These are phyloP conservation scores for Lineolata rhizophorae DNA, from an alignment of 495 filamentous ascomycete genomes.

Conservation along the genomic window DNA sequence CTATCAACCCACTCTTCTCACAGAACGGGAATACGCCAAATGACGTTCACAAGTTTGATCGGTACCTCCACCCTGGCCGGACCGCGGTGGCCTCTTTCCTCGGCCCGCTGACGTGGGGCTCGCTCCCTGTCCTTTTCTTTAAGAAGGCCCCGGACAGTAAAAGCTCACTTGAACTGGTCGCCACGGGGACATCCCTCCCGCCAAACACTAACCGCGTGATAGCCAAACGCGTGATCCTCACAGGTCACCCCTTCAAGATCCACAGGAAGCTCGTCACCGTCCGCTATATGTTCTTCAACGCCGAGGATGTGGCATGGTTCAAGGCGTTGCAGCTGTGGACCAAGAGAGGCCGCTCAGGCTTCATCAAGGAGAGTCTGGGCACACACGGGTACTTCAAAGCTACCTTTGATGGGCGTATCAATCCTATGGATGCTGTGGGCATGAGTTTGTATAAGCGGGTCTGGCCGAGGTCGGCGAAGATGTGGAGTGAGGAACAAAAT, in stretches of 20 bases:
- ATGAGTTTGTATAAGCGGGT: slow-evolving; percentile 88
- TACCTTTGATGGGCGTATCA: slow-evolving; percentile 86
- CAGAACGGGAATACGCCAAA: slow-evolving; percentile 67
- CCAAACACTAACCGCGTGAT: slow-evolving; percentile 63
- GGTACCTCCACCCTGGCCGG: slow-evolving; percentile 75
- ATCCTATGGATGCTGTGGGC: slow-evolving; percentile 80
- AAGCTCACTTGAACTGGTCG: slow-evolving; percentile 40
- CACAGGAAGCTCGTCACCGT: slow-evolving; percentile 92
- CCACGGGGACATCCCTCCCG: slow-evolving; percentile 63
- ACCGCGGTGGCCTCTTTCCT: slow-evolving; percentile 82
- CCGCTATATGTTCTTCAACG: slow-evolving; percentile 98
- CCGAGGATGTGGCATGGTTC: slow-evolving; percentile 88
- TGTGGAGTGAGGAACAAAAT: slow-evolving; percentile 17
- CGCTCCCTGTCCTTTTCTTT: slow-evolving; percentile 75
- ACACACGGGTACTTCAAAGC: slow-evolving; percentile 99
- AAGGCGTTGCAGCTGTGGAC: slow-evolving; percentile 92
- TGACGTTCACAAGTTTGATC: slow-evolving; percentile 89
- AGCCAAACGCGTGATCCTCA: slow-evolving; percentile 83
- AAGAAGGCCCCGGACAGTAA: slow-evolving; percentile 23
- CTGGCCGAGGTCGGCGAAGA: slow-evolving; percentile 49
- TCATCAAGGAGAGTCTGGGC: slow-evolving; percentile 79
- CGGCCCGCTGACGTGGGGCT: slow-evolving; percentile 79
- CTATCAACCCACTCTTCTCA: slow-evolving; percentile 81
- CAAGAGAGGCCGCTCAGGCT: slow-evolving; percentile 64
- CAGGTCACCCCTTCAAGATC: slow-evolving; percentile 94